Conservation (phyloP, 106 monocot genomes). For the Gastrodia elata region DNA sequence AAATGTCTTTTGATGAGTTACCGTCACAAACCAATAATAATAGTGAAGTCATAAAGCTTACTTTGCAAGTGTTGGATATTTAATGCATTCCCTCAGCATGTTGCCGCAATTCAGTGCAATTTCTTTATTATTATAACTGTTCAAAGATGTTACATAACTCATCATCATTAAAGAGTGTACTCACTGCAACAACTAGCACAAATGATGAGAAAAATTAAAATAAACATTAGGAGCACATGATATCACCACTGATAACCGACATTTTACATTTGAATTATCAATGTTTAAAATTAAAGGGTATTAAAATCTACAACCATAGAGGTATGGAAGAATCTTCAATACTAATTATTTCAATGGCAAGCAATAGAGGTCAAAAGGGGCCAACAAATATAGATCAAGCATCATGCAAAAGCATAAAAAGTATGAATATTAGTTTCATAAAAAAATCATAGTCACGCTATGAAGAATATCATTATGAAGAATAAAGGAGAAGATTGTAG, state of each 20-base stretch:
- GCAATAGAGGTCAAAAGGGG: not conserved
- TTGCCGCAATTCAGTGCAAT: conserved; percentile 92
- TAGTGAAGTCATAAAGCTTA: conserved; percentile 26
- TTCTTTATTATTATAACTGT: conserved; percentile 93
- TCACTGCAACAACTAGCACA: not conserved
- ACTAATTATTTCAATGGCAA: not conserved
- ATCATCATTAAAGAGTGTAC: conserved; percentile 8
- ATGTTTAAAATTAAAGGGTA: not conserved
- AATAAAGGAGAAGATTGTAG: too few species aligned
- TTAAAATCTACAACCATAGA: not conserved
- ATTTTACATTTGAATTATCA: not conserved
- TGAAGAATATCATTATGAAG: too few species aligned
- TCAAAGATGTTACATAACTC: conserved; percentile 16
- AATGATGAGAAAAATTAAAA: not conserved
- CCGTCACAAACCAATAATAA: not conserved
- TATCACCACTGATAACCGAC: not conserved
- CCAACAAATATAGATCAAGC: not conserved
- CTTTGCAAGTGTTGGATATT: conserved; percentile 87
- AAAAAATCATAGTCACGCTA: too few species aligned
- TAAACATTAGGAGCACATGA: not conserved
- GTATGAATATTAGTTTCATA: not conserved
- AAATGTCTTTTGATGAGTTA: not conserved
- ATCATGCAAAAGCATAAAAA: not conserved
- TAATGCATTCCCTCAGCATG: conserved; percentile 98
- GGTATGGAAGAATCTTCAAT: not conserved